A percentile compares a stretch with the other conserved stretches of the same genome.
Evolutionary conservation across 371 early-diverging fungal genomes (phyloP).

Genomic region (Actinomortierella ambigua): DNA sequence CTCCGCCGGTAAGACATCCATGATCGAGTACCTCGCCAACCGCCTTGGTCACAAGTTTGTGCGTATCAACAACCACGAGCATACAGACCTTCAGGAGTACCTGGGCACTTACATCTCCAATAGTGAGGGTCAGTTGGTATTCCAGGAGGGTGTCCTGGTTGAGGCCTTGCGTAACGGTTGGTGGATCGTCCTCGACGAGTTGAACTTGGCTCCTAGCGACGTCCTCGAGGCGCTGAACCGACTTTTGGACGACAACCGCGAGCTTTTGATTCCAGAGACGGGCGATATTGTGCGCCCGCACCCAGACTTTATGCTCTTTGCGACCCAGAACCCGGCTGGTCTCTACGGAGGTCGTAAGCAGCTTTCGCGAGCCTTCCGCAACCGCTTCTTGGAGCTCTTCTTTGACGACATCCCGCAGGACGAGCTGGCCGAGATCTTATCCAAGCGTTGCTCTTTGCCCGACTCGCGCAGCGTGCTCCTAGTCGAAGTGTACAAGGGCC

Average conservation of each 20-base stretch:
- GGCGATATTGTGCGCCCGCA: conserved; percentile 96
- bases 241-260: conserved; percentile 98
- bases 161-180: conserved; percentile 96
- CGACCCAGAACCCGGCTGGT: conserved; percentile 99
- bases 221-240: conserved; percentile 99
- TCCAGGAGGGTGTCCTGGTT: conserved; percentile 97
- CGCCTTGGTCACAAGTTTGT: conserved; percentile 93
- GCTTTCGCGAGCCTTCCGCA: conserved; percentile 99
- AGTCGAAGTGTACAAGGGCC: conserved; percentile 85
- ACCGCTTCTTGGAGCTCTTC: conserved; percentile 98
- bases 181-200: conserved; percentile 99
- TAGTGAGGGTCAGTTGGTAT: conserved; percentile 84
- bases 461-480: conserved; percentile 90
- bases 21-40: conserved; percentile 98
- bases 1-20: conserved; percentile 99
- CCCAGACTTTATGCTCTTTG: conserved; percentile 98
- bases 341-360: conserved; percentile 99
- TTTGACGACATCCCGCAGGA: conserved; percentile 93
- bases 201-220: conserved; percentile 99
- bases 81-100: conserved; percentile 99
- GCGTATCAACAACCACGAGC: conserved; percentile 99
- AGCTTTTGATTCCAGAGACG: conserved; percentile 97
- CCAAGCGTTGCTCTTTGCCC: conserved; percentile 84
- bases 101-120: conserved; percentile 92
- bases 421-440: conserved; percentile 90